phyloP scores from a whole-genome alignment of 2,329 filamentous ascomycete species.

The Xylariaceae sp. region DNA sequence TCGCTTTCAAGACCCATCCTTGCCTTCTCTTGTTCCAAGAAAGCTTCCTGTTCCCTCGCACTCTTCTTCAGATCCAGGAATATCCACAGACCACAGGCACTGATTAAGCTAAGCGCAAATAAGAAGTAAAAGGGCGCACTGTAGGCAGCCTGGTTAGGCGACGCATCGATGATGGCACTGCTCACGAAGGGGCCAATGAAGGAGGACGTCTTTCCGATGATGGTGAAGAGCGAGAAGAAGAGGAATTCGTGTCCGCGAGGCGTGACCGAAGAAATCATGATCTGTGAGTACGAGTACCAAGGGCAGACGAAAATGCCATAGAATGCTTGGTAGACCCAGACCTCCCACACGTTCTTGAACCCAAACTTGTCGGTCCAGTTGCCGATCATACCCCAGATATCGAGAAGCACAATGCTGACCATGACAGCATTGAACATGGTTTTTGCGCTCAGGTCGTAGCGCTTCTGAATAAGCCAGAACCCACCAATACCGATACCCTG shows the following conservation, averaged over 20 bases:
- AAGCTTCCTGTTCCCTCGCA: constrained; percentile 52
- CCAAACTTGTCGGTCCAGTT: constrained; percentile 42
- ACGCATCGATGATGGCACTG: constrained; percentile 63
- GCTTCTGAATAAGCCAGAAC: constrained; percentile 59
- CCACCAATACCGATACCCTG: constrained; percentile 58
- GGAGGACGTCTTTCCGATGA: constrained; percentile 63
- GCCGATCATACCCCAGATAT: constrained; percentile 43
- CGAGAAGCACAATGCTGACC: constrained; percentile 56
- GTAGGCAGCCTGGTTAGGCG: constrained; percentile 48
- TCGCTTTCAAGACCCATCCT: constrained; percentile 2
- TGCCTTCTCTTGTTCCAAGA: constrained; percentile 37
- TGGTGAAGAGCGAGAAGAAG: constrained; percentile 66
- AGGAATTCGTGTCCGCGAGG: constrained; percentile 65
- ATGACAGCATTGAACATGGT: constrained; percentile 65
- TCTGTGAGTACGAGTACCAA: constrained; percentile 68
- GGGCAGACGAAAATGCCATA: constrained; percentile 65
- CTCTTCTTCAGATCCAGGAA: constrained; percentile 60
- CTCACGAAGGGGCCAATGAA: constrained; percentile 68
- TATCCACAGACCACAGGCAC: constrained; percentile 46
- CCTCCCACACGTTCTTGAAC: constrained; percentile 42
- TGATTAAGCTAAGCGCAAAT: constrained; percentile 53
- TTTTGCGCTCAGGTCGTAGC: constrained; percentile 57
- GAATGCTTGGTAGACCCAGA: constrained; percentile 46
- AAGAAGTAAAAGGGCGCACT: constrained; percentile 64
- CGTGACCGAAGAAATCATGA: constrained; percentile 67